phyloP scores from a whole-genome alignment of 805 yeast genomes.

The Yarrowia sp. region DNA sequence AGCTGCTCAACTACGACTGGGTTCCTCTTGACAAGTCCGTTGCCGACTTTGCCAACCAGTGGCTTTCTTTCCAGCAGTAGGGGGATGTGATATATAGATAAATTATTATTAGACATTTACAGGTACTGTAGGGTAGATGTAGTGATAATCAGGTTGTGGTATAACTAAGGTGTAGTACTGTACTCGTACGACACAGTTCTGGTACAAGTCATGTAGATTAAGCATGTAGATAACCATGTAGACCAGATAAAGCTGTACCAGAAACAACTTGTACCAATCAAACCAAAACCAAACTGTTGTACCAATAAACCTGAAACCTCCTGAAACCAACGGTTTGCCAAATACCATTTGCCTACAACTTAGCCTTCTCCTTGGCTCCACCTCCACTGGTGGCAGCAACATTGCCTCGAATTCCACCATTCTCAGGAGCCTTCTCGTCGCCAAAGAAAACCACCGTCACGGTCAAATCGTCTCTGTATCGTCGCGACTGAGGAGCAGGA shows the following conservation, averaged over 20 bases:
- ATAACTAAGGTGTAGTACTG: too few species aligned
- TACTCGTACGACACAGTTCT: too few species aligned
- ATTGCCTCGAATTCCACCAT: constrained; percentile 12
- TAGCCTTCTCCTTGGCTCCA: neutral
- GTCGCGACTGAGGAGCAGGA: constrained; percentile 86
- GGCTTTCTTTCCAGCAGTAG: constrained; percentile 2
- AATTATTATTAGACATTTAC: too few species aligned
- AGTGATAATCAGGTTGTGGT: too few species aligned
- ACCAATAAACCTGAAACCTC: too few species aligned
- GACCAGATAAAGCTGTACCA: too few species aligned
- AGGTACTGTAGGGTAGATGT: too few species aligned
- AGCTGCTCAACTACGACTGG: neutral
- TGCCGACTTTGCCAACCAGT: neutral
- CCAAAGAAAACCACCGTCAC: constrained; percentile 96
- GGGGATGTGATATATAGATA: neutral
- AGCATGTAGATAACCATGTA: too few species aligned
- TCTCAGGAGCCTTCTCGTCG: constrained; percentile 24
- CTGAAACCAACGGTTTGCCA: neutral
- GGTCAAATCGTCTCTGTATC: constrained; percentile 92
- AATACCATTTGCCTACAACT: neutral
- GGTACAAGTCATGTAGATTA: too few species aligned
- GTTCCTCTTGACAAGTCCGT: constrained; percentile 3
- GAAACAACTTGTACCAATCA: too few species aligned
- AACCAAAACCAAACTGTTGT: too few species aligned
- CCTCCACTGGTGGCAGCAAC: constrained; percentile 20